Conservation (phyloP, 1,139 yeast species). For the Zygotorulaspora mrakii region DNA sequence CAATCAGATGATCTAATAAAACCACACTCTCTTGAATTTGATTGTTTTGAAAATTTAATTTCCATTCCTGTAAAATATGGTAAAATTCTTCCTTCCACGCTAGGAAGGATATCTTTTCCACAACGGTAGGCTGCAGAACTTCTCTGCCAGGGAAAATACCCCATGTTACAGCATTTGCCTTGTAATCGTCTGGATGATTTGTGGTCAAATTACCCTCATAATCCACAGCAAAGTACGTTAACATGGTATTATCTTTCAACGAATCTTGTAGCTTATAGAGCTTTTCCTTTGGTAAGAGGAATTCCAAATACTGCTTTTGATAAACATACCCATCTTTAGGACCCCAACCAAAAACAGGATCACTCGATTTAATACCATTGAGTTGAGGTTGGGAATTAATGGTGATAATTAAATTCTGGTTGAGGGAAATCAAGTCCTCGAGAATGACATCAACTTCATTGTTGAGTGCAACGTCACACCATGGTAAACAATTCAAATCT, state of each 20-base stretch:
- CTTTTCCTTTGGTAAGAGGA: slow-evolving; percentile 61
- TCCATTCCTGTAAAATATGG: slow-evolving; percentile 81
- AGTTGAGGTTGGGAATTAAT: slow-evolving; percentile 95
- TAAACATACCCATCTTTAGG: slow-evolving; percentile 88
- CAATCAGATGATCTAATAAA: slow-evolving; percentile 50
- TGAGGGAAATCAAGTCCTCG: slow-evolving; percentile 56
- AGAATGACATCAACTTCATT: slow-evolving; percentile 68
- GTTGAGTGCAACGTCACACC: slow-evolving; percentile 91
- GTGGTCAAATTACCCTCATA: slow-evolving; percentile 48
- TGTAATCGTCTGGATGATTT: slow-evolving; percentile 65
- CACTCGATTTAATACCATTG: slow-evolving; percentile 70
- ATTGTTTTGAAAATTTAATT: slow-evolving; percentile 47
- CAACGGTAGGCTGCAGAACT: slow-evolving; percentile 86
- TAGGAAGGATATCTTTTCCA: slow-evolving; percentile 79
- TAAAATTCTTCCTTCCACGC: slow-evolving; percentile 98
- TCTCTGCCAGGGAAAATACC: slow-evolving; percentile 93
- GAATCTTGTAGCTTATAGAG: slow-evolving; percentile 38
- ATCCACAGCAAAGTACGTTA: slow-evolving; percentile 81
- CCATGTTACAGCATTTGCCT: slow-evolving; percentile 96
- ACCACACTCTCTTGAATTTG: slow-evolving; percentile 33
- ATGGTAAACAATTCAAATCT: slow-evolving; percentile 72
- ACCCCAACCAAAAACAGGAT: slow-evolving; percentile 89
- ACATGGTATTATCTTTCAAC: slow-evolving; percentile 43
- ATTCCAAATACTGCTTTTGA: slow-evolving; percentile 88
- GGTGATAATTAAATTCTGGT: slow-evolving; percentile 66